Percentiles rank a stretch among this genome's conserved stretches.
Evolutionary conservation across 2,329 filamentous ascomycete genomes (phyloP).

Genomic region (Erysiphe pulchra): DNA sequence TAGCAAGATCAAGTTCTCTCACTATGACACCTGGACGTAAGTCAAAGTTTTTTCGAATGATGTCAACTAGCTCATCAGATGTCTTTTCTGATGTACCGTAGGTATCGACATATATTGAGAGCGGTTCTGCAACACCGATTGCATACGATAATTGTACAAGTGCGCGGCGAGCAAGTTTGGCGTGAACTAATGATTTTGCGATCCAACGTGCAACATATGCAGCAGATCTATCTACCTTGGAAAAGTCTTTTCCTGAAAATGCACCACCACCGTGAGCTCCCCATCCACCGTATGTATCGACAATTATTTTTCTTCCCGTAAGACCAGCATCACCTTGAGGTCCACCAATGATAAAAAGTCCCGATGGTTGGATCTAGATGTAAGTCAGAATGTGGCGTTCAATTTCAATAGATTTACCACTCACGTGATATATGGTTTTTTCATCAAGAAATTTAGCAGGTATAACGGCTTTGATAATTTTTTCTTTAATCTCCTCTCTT

Average conservation of each 20-base stretch:
- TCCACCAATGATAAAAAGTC: constrained; percentile 96
- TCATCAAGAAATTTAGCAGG: constrained; percentile 80
- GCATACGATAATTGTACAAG: constrained; percentile 98
- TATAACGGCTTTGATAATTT: constrained; percentile 91
- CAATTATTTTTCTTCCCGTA: constrained; percentile 92
- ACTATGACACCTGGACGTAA: constrained; percentile 96
- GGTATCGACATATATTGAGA: constrained; percentile 91
- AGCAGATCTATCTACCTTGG: constrained; percentile 96
- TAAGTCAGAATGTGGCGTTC: constrained; percentile 4
- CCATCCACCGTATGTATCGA: constrained; percentile 99
- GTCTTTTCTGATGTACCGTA: constrained; percentile 84
- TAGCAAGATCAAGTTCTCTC: constrained; percentile 80
- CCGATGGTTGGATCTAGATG: constrained; percentile 68
- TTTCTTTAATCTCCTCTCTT: constrained; percentile 83
- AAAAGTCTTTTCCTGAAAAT: constrained; percentile 99
- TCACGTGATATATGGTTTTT: constrained; percentile 80
- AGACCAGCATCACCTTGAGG: constrained; percentile 97
- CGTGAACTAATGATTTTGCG: constrained; percentile 85
- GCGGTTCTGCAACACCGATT: constrained; percentile 93
- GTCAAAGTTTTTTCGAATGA: constrained; percentile 92
- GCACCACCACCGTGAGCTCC: constrained; percentile 98
- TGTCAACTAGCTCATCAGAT: constrained; percentile 81
- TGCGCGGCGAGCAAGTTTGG: constrained; percentile 70
- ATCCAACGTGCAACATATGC: constrained; percentile 97
- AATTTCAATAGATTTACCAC: constrained; percentile 13